A percentile compares a stretch with the other conserved stretches of the same genome.
These are phyloP conservation scores for Apodospora peruviana DNA, from an alignment of 495 filamentous ascomycete genomes.

Conservation along the genomic window DNA sequence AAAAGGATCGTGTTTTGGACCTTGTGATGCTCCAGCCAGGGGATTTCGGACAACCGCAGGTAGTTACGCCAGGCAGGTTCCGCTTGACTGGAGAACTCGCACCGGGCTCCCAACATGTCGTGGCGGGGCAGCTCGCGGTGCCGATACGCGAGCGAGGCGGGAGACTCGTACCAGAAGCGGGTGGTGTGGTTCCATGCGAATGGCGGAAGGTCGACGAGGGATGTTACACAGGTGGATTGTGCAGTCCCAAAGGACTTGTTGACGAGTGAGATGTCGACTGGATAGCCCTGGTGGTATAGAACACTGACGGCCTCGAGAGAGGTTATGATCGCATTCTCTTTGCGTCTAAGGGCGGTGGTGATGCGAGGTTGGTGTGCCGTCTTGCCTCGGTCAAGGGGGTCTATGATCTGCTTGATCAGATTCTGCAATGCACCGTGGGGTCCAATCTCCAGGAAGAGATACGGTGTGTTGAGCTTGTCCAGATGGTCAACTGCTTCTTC, in stretches of 20 bases:
- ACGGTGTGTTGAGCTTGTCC: slow-evolving; percentile 3
- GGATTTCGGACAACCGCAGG: slow-evolving; percentile 28
- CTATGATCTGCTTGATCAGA: slow-evolving; percentile 37
- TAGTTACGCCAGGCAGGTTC: slow-evolving; percentile 45
- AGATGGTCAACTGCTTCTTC: background rate
- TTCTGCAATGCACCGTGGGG: slow-evolving; percentile 42
- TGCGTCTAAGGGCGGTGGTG: background rate
- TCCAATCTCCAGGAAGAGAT: slow-evolving; percentile 45
- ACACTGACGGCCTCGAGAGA: background rate
- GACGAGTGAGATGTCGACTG: slow-evolving; percentile 26
- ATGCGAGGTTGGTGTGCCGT: background rate
- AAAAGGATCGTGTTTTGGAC: slow-evolving; percentile 35
- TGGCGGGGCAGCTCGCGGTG: slow-evolving; percentile 35
- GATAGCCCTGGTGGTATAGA: background rate
- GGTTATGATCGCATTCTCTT: background rate
- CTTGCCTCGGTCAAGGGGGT: background rate
- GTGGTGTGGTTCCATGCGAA: slow-evolving; percentile 32
- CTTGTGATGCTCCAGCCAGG: slow-evolving; percentile 42
- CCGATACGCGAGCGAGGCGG: slow-evolving; percentile 30
- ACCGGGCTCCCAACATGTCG: slow-evolving; percentile 37
- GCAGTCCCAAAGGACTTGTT: slow-evolving; percentile 8
- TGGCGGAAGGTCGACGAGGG: slow-evolving; percentile 25
- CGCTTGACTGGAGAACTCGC: slow-evolving; percentile 23
- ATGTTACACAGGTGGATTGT: background rate
- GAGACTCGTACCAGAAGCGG: slow-evolving; percentile 39